Evolutionary conservation across 495 filamentous ascomycete genomes (phyloP), one percentile per base, ranked within the genome.

Genomic region (Durotheca rogersii): DNA sequence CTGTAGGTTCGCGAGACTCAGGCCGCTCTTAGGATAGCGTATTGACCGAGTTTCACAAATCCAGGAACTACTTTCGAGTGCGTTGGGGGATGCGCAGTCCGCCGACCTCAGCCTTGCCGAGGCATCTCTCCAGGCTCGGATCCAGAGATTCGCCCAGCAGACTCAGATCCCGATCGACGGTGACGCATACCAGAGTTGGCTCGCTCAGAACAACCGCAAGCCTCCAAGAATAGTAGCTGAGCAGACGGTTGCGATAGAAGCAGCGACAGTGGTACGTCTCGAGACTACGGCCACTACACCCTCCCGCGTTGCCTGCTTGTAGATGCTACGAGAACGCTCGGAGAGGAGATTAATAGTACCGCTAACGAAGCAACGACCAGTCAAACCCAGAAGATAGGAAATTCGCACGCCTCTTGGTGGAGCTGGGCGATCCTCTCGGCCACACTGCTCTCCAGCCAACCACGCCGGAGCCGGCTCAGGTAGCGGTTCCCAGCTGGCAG

Each of bases 81-180:
- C 38, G 31, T 35, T 60, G n/a, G 43, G 7, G 2, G 30, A 47
- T 20, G 21, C 37, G 11, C 18, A 43, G 18, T 36, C 57, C 19
- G 49, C 59, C 30, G 47, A 43, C 6, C 43, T 56, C 21, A 49
- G 55, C 7, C 51, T 67, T 5, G 51, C 59, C 11, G 65, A 65
- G 42, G 60, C 67, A 3, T 62, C 67, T 21, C 65, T 72, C 16
- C 63, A 71, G 18, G 61, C 67, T 46, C 72, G 73, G 42, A 66
- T 73, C 56, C 71, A 68, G 48, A 74, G 71, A 57, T 77, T 72
- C 61, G 59, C 64, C 33, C 66, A 69, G 33, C 62, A 61, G 15
- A 62, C 68, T 16, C 57, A 58, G 48, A 56, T 64, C 37, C 31
- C 56, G 31, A 60, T 77, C 42, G 65, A 73, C 54, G 60, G 63